Base-by-base conservation (phyloP, 2,329 filamentous ascomycete genomes). In the Raffaelea ambrosiae region DNA sequence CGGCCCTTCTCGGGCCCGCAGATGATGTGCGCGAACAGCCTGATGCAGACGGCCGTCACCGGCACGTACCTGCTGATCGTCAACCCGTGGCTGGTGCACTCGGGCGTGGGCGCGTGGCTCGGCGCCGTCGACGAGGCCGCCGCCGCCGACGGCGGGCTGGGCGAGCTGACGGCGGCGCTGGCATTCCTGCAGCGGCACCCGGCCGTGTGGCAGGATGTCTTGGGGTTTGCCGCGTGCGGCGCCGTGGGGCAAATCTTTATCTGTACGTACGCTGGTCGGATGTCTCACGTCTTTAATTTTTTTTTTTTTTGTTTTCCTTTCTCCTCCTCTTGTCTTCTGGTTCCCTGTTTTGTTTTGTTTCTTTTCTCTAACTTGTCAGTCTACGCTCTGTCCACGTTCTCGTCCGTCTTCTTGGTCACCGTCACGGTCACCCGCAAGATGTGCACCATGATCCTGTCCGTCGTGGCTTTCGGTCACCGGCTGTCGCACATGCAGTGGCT, bases 21-120 rank as follows among this genome's bases (percentile, higher is more conserved):
- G 76, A 98, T 98, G 93, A 98, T 98, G 93, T 94, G 90, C 63
- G 90, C 91, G 36, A 88, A 96, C 67, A 98, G 97, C 63, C 71
- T 95, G 48, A 85, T 97, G 66, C 84, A 80, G 57, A 91, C 89
- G 3, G 61, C 81, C 42, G 72, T 97, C 48, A 97, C 90, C 3
- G 73, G 78, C 19, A 61, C 69, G 0, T 97, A 95, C 60, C 79
- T 98, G 40, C 54, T 91, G 18, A 62, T 88, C 13, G 60, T 89
- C 19, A 86, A 83, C 58, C 93, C 93, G 0, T 88, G 84, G 69
- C 66, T 96, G n/a, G 85, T 84, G 0, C 71, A 75, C 49, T 88
- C 81, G 1, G 74, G 74, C 7, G 51, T 82, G 16, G 75, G 84
- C 51, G 73, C 79, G 55, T 83, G 81, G 67, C 63, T 88, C 23